Conservation (phyloP, 1,284 basidiomycete genomes). For the Mycosarcoma mackinlayi region DNA sequence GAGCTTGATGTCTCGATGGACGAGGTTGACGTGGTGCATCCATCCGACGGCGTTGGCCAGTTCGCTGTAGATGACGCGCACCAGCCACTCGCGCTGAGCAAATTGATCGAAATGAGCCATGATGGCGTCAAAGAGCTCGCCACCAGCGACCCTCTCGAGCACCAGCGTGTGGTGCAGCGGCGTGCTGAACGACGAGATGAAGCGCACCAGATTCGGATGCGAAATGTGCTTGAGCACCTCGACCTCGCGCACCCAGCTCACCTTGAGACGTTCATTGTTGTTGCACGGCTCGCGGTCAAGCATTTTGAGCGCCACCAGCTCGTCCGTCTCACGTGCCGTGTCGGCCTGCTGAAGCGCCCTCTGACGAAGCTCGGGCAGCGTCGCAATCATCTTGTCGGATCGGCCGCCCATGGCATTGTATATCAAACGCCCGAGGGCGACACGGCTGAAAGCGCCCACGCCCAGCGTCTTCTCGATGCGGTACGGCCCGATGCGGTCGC, state of each 20-base stretch:
- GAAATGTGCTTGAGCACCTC: constrained; percentile 87
- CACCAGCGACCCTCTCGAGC: constrained; percentile 81
- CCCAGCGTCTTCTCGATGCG: constrained; percentile 58
- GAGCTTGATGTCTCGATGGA: constrained; percentile 92
- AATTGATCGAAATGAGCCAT: constrained; percentile 76
- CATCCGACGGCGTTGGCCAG: constrained; percentile 83
- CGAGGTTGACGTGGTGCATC: constrained; percentile 87
- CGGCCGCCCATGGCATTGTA: neutral
- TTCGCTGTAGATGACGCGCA: constrained; percentile 82
- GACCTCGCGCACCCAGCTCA: constrained; percentile 86
- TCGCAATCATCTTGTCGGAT: constrained; percentile 26
- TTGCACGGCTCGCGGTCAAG: constrained; percentile 75
- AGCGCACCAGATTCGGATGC: constrained; percentile 83
- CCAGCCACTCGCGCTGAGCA: constrained; percentile 72
- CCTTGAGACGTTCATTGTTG: constrained; percentile 77
- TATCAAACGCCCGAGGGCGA: constrained; percentile 53
- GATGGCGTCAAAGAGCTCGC: constrained; percentile 82
- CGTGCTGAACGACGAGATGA: constrained; percentile 80
- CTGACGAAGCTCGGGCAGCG: constrained; percentile 33
- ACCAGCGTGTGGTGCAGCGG: constrained; percentile 82
- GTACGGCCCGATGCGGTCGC: constrained; percentile 55
- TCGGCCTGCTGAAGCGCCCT: constrained; percentile 16
- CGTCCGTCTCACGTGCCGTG: constrained; percentile 45
- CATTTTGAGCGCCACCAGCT: constrained; percentile 85
- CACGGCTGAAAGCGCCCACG: constrained; percentile 65